phyloP scores from a whole-genome alignment of 768 basidiomycete genomes.

The Termitomyces sp. region DNA sequence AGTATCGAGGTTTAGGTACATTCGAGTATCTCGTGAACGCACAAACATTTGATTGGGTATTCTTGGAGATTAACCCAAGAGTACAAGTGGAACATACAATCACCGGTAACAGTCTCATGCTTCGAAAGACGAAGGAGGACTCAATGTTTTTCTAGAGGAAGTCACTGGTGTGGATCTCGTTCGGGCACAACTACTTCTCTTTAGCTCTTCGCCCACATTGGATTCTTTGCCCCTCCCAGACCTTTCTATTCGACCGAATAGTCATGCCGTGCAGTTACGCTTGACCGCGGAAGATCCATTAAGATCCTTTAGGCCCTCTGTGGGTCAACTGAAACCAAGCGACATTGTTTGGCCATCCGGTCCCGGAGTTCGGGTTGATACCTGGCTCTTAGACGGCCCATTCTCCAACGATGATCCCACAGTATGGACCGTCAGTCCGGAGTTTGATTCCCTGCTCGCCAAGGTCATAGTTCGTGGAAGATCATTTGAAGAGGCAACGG shows the following conservation, averaged over 20 bases:
- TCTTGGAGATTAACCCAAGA: slow-evolving; percentile 53
- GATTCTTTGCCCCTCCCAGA: slow-evolving; percentile 65
- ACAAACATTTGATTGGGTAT: slow-evolving; percentile 74
- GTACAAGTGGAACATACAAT: slow-evolving; percentile 94
- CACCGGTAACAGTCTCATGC: slow-evolving; percentile 50
- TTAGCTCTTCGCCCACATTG: slow-evolving; percentile 63
- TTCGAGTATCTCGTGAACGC: slow-evolving; percentile 83
- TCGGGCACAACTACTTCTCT: slow-evolving; percentile 86
- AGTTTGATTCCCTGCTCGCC: slow-evolving; percentile 86
- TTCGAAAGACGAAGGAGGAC: background rate
- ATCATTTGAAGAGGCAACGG: slow-evolving; percentile 78
- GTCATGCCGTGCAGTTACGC: slow-evolving; percentile 83
- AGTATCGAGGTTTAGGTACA: slow-evolving; percentile 84
- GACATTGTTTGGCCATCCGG: slow-evolving; percentile 71
- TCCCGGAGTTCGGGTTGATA: slow-evolving; percentile 83
- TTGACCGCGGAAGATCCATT: slow-evolving; percentile 87
- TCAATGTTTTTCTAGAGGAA: slow-evolving; percentile 55
- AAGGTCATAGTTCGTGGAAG: slow-evolving; percentile 79
- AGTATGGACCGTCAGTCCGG: slow-evolving; percentile 47
- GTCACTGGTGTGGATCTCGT: slow-evolving; percentile 88
- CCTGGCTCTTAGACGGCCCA: slow-evolving; percentile 74
- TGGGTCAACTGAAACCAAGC: slow-evolving; percentile 78
- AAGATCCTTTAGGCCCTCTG: slow-evolving; percentile 75
- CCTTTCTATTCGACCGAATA: slow-evolving; percentile 64
- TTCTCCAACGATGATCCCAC: slow-evolving; percentile 37